phyloP scores from a whole-genome alignment of 108 stramenopile genomes.

The Licmophora abbreviata region DNA sequence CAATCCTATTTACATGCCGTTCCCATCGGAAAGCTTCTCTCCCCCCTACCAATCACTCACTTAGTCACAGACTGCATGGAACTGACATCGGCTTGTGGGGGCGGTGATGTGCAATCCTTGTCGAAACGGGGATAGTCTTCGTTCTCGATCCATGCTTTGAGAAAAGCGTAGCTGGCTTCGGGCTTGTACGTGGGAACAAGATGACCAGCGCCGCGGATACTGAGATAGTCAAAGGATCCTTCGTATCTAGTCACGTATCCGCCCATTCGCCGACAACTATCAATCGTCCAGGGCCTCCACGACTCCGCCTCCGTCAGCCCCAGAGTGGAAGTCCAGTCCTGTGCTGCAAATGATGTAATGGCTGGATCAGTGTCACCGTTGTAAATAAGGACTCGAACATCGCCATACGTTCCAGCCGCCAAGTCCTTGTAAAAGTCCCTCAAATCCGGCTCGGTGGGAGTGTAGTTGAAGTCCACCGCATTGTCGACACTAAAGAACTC shows the following conservation, averaged over 20 bases:
- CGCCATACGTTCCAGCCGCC: conserved; percentile 17
- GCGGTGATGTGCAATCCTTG: conserved; percentile 14
- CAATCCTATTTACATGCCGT: neutral
- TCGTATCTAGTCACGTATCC: conserved; percentile 74
- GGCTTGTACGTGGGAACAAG: conserved; percentile 70
- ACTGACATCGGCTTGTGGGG: neutral
- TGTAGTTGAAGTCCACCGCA: conserved; percentile 58
- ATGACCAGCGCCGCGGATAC: conserved; percentile 69
- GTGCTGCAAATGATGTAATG: conserved; percentile 56
- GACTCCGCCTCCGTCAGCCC: conserved; percentile 33
- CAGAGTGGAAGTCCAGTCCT: conserved; percentile 56
- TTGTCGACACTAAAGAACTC: conserved; percentile 58
- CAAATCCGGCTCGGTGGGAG: conserved; percentile 53
- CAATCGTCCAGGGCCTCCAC: conserved; percentile 71
- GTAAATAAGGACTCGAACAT: conserved; percentile 50
- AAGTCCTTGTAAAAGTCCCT: conserved; percentile 35
- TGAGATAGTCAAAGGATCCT: conserved; percentile 58
- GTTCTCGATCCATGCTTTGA: conserved; percentile 37
- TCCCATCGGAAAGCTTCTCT: neutral
- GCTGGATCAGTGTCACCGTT: conserved; percentile 81
- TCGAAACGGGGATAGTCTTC: conserved; percentile 40
- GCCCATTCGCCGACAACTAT: conserved; percentile 54
- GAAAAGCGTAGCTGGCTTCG: conserved; percentile 40
- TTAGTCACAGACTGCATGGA: neutral
- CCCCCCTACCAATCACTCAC: neutral